Conservation (phyloP, 2,329 filamentous ascomycete genomes). For the Aureobasidium sp. region DNA sequence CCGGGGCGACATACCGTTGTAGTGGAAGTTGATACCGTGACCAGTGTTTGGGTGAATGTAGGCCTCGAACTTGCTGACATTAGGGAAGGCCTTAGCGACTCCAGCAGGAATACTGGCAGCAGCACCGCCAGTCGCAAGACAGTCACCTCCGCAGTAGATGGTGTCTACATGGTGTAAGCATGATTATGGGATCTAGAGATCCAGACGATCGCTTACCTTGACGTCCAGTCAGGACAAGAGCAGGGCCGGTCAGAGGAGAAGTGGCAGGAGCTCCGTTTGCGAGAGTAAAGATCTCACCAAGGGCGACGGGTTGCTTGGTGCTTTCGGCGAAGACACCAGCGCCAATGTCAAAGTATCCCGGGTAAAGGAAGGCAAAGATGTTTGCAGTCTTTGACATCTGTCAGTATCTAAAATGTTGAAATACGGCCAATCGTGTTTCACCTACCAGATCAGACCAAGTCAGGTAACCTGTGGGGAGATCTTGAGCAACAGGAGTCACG, state of each 20-base stretch:
- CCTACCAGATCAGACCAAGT: conserved; percentile 18
- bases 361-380: conserved; percentile 29
- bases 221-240: conserved; percentile 27
- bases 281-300: conserved; percentile 28
- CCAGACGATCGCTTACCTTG: conserved; percentile 20
- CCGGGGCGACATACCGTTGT: conserved; percentile 17
- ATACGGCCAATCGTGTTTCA: too few relatives aligned
- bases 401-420: too few relatives aligned
- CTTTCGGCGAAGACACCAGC: conserved; percentile 25
- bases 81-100: conserved; percentile 19
- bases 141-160: conserved; percentile 21
- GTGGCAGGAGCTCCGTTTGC: conserved; percentile 19
- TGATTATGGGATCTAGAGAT: conserved; percentile 28
- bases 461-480: conserved; percentile 25
- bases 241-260: conserved; percentile 23
- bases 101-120: conserved; percentile 18
- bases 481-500: conserved; percentile 14
- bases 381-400: too few relatives aligned
- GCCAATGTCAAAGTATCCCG: conserved; percentile 26
- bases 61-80: conserved; percentile 17
- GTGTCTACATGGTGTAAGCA: conserved; percentile 5
- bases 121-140: conserved; percentile 21
- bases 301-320: conserved; percentile 27
- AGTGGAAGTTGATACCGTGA: conserved; percentile 31
- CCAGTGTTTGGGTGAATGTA: conserved; percentile 26